A percentile compares a stretch with the other conserved stretches of the same genome.
Conservation (phyloP, 306 rosid genomes). For the Cucurbita argyrosperma region DNA sequence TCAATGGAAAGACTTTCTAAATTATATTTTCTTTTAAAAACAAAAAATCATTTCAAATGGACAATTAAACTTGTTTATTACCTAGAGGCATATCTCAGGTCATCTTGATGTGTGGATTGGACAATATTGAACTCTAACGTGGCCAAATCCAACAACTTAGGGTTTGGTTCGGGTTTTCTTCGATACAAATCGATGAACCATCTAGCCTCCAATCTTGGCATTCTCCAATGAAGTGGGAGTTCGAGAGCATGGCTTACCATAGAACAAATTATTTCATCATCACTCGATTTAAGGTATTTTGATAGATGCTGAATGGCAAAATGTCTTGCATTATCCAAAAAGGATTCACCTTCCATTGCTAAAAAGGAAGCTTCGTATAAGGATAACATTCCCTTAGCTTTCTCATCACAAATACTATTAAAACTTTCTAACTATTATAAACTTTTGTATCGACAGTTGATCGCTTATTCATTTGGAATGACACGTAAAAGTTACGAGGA, state of each 20-base stretch:
- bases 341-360: conserved; percentile 10
- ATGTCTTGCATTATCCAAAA: conserved; percentile 17
- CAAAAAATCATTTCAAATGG: neutral
- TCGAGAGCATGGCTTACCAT: conserved; percentile 18
- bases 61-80: neutral
- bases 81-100: neutral
- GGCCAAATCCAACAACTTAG: neutral
- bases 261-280: neutral
- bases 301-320: neutral
- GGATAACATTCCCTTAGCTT: conserved; percentile 5
- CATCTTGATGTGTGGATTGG: neutral
- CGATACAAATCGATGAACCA: conserved; percentile 11
- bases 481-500: neutral
- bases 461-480: neutral
- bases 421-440: neutral
- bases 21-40: too few species aligned
- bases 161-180: neutral
- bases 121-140: neutral
- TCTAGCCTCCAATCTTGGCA: conserved; percentile 13
- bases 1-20: too few species aligned
- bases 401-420: neutral
- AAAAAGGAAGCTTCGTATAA: conserved; percentile 22
- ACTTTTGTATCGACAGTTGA: neutral
- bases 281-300: neutral
- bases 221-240: conserved; percentile 26